Conservation (phyloP, 1,139 yeast genomes). For the Wickerhamomyces sp. region DNA sequence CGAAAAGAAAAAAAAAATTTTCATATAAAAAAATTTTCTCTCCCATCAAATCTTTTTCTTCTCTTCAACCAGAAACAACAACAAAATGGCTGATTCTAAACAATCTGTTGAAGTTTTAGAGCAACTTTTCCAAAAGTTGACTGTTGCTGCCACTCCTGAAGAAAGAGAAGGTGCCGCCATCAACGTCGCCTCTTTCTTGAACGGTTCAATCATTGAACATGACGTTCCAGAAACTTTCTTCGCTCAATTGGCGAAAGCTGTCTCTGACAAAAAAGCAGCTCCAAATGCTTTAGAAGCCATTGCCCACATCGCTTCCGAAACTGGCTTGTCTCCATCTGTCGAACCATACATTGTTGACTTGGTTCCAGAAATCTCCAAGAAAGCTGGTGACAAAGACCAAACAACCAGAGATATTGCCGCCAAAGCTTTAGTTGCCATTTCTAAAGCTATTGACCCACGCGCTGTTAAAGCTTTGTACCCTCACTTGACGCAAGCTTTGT, state of each 20-base stretch:
- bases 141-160: constrained; percentile 87
- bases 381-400: constrained; percentile 88
- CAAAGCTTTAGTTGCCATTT: constrained; percentile 70
- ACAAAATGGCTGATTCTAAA: constrained; percentile 38
- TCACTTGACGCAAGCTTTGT: constrained; percentile 63
- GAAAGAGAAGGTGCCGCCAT: constrained; percentile 84
- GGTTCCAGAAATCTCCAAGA: constrained; percentile 63
- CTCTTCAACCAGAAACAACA: constrained; percentile 1
- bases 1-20: constrained; percentile 3
- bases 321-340: constrained; percentile 82
- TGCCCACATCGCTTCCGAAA: constrained; percentile 75
- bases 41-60: constrained; percentile 1
- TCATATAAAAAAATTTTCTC: constrained; percentile 4
- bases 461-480: constrained; percentile 91
- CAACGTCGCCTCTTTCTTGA: constrained; percentile 88
- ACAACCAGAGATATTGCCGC: constrained; percentile 69
- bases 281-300: constrained; percentile 83
- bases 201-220: constrained; percentile 97
- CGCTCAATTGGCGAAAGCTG: constrained; percentile 66
- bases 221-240: constrained; percentile 94
- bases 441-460: constrained; percentile 83
- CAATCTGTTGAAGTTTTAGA: constrained; percentile 68
- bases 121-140: constrained; percentile 88
- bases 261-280: constrained; percentile 75
- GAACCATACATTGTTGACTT: constrained; percentile 90